phyloP scores from a whole-genome alignment of 495 filamentous ascomycete genomes.

The Durotheca rogersii region DNA sequence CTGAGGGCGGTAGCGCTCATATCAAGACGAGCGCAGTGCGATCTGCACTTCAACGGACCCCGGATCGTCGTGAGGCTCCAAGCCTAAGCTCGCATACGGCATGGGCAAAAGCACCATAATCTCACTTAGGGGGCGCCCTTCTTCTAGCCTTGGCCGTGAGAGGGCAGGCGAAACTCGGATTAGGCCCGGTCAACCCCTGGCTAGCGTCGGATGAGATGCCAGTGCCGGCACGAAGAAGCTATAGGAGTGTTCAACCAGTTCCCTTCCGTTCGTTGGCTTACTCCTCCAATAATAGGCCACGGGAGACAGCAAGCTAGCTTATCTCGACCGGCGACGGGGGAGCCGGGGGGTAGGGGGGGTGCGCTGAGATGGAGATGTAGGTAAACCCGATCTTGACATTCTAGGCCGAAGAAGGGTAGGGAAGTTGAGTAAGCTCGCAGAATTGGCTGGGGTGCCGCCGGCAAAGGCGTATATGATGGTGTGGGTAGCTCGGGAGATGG shows the following conservation, averaged over 20 bases:
- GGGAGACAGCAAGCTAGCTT: slow-evolving; percentile 4
- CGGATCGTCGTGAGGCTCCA: background rate
- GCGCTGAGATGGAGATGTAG: slow-evolving; percentile 24
- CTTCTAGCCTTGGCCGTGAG: too few species aligned
- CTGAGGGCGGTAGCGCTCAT: background rate
- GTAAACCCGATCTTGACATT: slow-evolving; percentile 27
- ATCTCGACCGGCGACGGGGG: slow-evolving; percentile 16
- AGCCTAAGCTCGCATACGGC: too few species aligned
- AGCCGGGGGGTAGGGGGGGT: too few species aligned
- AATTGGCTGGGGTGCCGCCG: slow-evolving; percentile 12
- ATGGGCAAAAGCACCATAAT: too few species aligned
- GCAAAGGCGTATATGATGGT: slow-evolving; percentile 18
- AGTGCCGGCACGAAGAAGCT: slow-evolving; percentile 9
- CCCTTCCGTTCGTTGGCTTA: slow-evolving; percentile 3
- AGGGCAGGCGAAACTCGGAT: slow-evolving; percentile 6
- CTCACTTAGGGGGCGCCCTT: too few species aligned
- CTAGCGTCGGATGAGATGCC: slow-evolving; percentile 15
- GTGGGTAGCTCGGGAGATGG: slow-evolving; percentile 22
- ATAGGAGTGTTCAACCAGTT: slow-evolving; percentile 7
- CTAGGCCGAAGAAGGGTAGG: slow-evolving; percentile 14
- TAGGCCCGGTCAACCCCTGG: slow-evolving; percentile 3
- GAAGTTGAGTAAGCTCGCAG: slow-evolving; percentile 9
- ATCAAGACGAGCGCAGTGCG: background rate
- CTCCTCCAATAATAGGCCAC: slow-evolving; percentile 9
- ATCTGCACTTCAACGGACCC: background rate